Base-by-base conservation (phyloP, 192 early-diverging fungal genomes). In the Glomus cerebriforme region DNA sequence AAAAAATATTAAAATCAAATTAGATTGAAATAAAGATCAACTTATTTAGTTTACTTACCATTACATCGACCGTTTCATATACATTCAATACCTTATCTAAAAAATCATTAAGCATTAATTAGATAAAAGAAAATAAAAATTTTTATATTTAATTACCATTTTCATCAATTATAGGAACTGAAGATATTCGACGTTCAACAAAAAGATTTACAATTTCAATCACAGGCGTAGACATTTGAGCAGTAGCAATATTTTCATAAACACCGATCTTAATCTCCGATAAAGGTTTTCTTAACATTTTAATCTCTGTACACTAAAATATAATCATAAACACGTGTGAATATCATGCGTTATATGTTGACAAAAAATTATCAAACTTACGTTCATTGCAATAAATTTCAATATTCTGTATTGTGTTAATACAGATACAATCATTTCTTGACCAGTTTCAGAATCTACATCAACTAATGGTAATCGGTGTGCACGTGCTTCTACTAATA, bases 11-110 rank as follows among this genome's bases (percentile, higher is more conserved):
- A 72, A 54, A 65, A 34, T 31, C 7, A 32, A 6, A 31, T n/a
- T n/a, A 58, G 8, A 29, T 31, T 49, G 5, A 39, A 29, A 58
- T 8, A 43, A 54, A 32, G 2, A 24, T 68, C 22, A n/a, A 32
- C 7, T 15, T 72, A 68, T 60, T 43, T 47, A 19, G 17, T 0
- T 54, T 9, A 32, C 85, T 73, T 86, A 98, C 92, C 89, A 99
- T 93, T 19, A 98, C 95, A 89, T 99, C 97, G 22, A 94, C 95
- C 65, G 96, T 96, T 81, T 97, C 97, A 88, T 96, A 99, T 39
- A 98, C 97, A 82, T 99, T 96, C 49, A 98, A 78, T 37, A 98
- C 96, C 17, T 89, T 82, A 49, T 91, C 94, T 90, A 85, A 67
- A 15, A 43, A 54, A 68, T 34, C 13, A 66, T 24, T 32, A 59